Evolutionary conservation across 2,329 filamentous ascomycete genomes (phyloP).

Genomic region (Graphilbum fragrans): DNA sequence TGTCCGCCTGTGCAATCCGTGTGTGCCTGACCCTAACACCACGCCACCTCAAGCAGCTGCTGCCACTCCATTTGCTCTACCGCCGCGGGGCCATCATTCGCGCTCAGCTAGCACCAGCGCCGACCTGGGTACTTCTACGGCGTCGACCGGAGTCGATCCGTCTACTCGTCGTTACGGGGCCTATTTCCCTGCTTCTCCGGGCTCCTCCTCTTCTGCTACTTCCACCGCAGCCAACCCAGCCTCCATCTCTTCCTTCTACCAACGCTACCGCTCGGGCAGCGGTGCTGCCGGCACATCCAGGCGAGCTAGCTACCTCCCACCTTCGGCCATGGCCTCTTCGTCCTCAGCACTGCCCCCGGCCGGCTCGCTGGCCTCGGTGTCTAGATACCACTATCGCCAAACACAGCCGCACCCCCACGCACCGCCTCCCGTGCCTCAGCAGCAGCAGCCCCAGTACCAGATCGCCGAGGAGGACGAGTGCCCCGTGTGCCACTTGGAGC

Average conservation of each 20-base stretch:
- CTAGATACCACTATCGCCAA: too few species aligned
- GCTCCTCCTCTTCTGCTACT: conserved; percentile 7
- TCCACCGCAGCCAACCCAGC: conserved; percentile 8
- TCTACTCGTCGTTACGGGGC: conserved; percentile 18
- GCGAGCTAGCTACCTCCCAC: too few species aligned
- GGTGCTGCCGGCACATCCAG: neutral
- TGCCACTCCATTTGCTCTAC: too few species aligned
- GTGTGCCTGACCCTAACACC: conserved; percentile 49
- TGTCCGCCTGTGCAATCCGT: conserved; percentile 49
- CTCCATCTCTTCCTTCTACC: neutral
- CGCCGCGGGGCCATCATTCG: conserved; percentile 22
- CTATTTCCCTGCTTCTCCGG: conserved; percentile 17
- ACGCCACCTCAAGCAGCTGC: conserved; percentile 39
- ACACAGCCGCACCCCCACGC: neutral
- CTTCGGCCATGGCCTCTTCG: too few species aligned
- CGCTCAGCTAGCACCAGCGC: conserved; percentile 31
- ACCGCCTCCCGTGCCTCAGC: neutral
- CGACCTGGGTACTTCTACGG: neutral
- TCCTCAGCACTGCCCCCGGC: too few species aligned
- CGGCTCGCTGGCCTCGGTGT: too few species aligned
- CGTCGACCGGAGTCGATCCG: neutral
- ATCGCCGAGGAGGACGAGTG: conserved; percentile 67
- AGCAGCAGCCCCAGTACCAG: conserved; percentile 27
- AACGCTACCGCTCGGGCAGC: neutral
- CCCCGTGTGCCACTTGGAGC: conserved; percentile 61